Evolutionary conservation across 2,329 filamentous ascomycete genomes (phyloP), one percentile per base, ranked within the genome.

Genomic region (Exophiala sp.): DNA sequence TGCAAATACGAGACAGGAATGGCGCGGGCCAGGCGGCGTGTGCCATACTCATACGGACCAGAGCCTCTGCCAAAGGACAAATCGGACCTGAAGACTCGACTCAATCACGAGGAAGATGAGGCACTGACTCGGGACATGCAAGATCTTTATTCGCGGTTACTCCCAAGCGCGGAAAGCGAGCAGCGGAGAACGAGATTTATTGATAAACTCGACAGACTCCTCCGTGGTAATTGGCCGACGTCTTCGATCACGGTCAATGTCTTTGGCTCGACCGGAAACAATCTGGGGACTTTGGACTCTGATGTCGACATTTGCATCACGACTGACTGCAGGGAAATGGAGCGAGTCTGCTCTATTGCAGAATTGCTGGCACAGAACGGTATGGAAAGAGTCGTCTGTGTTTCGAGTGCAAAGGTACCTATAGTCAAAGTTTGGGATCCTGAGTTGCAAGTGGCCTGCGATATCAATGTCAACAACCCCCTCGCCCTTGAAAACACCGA

Each of bases 401-500:
- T 97, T 48, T 90, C 90, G 24, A 89, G 88, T 39, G 94, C 94
- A 55, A 97, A 96, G 72, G 94, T 99, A 11, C 92, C 94, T 3
- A 99, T 99, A 66, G 94, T 99, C 63, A 97, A 97, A 76, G 89
- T 96, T 52, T 99, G 94, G 91, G 94, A 99, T 69, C 94, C 94
- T 2, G 90, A 96, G 69, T 78, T 96, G 53, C 78, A 86, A 61
- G 78, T 99, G 47, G 88, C 91, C 12, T 96, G 91, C 70, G 94
- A 99, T 69, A 94, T 99, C 87, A 99, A 99, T 65, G 91, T 99
- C 74, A 99, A 99, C 75, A 99, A 97, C 65, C 94, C 91, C 0
- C 73, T 95, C 49, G 94, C 94, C 3, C 77, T 99, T 57, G 91
- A 97, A 71, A 99, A 99, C 66, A 99, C 94, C 11, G 85, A 91